phyloP scores from a whole-genome alignment of 2,329 filamentous ascomycete species.

The Ophiocordyceps robertsii region DNA sequence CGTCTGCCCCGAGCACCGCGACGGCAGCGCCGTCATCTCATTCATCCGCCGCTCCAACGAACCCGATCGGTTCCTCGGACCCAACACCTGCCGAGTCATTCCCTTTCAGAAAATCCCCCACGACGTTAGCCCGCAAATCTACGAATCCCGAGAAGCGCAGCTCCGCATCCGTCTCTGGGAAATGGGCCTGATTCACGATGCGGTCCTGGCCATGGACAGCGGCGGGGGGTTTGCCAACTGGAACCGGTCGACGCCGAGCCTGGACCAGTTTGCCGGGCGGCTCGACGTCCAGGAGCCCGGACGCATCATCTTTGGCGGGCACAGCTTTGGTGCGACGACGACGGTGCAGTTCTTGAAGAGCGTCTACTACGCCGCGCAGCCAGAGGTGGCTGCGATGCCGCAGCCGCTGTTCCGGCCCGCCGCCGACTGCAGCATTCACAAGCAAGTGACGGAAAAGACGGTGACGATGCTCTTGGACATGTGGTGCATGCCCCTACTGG shows the following conservation, averaged over 20 bases:
- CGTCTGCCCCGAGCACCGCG: constrained; percentile 69
- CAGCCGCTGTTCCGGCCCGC: constrained; percentile 49
- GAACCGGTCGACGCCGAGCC: constrained; percentile 32
- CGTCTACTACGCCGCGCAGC: constrained; percentile 49
- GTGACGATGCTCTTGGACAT: constrained; percentile 63
- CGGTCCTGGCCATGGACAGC: constrained; percentile 51
- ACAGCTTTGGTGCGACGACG: constrained; percentile 70
- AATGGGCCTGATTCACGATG: constrained; percentile 56
- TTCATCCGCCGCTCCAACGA: constrained; percentile 50
- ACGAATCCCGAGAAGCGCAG: constrained; percentile 55
- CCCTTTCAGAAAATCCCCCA: constrained; percentile 46
- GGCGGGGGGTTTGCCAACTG: constrained; percentile 37
- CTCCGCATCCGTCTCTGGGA: constrained; percentile 69
- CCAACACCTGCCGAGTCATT: constrained; percentile 17
- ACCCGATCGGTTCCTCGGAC: constrained; percentile 13
- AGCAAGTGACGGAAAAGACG: constrained; percentile 55
- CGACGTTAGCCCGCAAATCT: constrained; percentile 49
- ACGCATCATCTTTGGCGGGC: constrained; percentile 61
- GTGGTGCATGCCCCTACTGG: constrained; percentile 64
- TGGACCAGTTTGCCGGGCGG: constrained; percentile 45
- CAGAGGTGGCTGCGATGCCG: constrained; percentile 31
- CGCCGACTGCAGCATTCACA: constrained; percentile 38
- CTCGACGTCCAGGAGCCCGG: constrained; percentile 61
- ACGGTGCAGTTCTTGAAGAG: constrained; percentile 67
- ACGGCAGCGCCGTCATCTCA: constrained; percentile 65